Base-by-base conservation (phyloP, 2,329 filamentous ascomycete genomes). In the Boeremia exigua region DNA sequence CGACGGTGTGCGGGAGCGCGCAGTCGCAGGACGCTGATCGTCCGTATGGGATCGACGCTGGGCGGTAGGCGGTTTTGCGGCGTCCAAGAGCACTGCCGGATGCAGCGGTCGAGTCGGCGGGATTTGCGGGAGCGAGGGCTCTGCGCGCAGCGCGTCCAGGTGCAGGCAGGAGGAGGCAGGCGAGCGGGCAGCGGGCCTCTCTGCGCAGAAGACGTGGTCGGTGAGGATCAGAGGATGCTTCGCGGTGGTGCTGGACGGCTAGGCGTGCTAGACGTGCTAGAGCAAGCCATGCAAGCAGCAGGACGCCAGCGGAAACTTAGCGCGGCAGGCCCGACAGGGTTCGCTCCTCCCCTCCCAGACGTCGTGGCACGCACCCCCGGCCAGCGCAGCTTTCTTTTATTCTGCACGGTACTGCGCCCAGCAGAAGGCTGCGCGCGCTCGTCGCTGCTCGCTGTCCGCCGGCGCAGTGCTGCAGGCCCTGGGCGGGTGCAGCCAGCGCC, bases 31-130 rank as follows among this genome's bases (percentile, higher is more conserved):
- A 46, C 25, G 53, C 34, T 56, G 47, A 56, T 50, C 47, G 46
- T 40, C 50, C 17, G 53, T 45, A 47, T 19, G 42, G 49, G 53
- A 56, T 56, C 53, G 47, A 33, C 53, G 25, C 40, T 50, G 47
- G 42, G 53, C 53, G 47, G 34, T 33, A 56, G 53, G 53, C 45
- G 40, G 28, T 46, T 29, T 30, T 39, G 47, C 42, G 36, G 52
- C 19, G 14, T 45, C 34, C 39, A 17, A 32, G 29, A 29, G 25
- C 19, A n/a, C n/a, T 43, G 53, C 53, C 53, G 47, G 47, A 51
- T 56, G 53, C 53, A 56, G 53, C 37, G 47, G n/a, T 43, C 9
- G 43, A n/a, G 17, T 4, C 28, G 53, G 46, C 29, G 37, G 6
- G 32, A 36, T 23, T 23, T 34, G 47, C 47, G 42, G 47, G 42